A percentile compares a stretch with the other conserved stretches of the same genome.
phyloP scores from a whole-genome alignment of 2,329 filamentous ascomycete species.

The Fusarium burgessii region DNA sequence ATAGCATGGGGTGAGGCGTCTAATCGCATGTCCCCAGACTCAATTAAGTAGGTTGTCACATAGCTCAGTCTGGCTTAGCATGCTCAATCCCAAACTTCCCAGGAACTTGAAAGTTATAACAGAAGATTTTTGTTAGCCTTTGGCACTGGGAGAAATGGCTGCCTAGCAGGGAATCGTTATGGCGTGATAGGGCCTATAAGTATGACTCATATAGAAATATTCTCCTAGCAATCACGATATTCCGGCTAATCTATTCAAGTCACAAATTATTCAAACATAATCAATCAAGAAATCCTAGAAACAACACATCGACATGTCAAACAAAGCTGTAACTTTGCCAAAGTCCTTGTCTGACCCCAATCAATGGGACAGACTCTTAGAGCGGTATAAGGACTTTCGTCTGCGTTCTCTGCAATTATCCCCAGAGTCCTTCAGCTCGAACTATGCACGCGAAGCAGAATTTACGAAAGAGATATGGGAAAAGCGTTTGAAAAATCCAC shows the following conservation, averaged over 20 bases:
- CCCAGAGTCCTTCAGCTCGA: conserved; percentile 28
- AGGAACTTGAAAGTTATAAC: too few species aligned
- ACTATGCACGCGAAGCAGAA: neutral
- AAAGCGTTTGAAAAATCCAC: conserved; percentile 10
- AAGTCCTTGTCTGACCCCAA: neutral
- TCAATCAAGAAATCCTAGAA: fast-evolving
- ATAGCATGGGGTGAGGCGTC: too few species aligned
- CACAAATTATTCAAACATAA: too few species aligned
- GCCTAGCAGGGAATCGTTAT: too few species aligned
- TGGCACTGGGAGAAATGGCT: too few species aligned
- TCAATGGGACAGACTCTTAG: conserved; percentile 13
- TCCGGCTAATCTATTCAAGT: too few species aligned
- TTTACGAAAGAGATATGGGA: conserved; percentile 11
- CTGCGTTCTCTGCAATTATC: conserved; percentile 20
- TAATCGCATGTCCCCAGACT: too few species aligned
- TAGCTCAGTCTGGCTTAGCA: too few species aligned
- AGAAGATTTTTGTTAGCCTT: too few species aligned
- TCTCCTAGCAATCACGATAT: neutral
- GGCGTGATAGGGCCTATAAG: neutral
- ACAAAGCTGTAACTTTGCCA: neutral
- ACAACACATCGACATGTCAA: neutral
- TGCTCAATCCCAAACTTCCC: too few species aligned
- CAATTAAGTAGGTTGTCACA: too few species aligned
- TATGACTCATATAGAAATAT: neutral
- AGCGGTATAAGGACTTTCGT: conserved; percentile 19